Evolutionary conservation across 352 stramenopile species (phyloP), one percentile per base, ranked within the genome.

Genomic region (Pythium grandisporangium): DNA sequence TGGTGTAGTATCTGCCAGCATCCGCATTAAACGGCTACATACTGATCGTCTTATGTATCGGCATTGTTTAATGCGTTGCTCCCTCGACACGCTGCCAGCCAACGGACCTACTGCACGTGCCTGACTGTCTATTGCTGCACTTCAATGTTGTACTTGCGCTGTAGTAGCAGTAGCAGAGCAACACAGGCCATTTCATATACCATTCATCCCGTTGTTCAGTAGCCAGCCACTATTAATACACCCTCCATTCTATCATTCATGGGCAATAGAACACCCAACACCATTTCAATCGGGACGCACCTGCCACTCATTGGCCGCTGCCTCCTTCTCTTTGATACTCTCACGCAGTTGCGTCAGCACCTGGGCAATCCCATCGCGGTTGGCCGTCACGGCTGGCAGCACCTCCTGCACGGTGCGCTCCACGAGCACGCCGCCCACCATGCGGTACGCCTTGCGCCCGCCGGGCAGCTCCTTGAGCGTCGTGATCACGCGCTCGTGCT

Each of bases 341-440:
- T 84, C 77, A 27, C 68, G 84, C 12, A 93, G 66, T 51, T 91
- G 77, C 13, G 50, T 45, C 22, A 91, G 58, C 35, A 91, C 70
- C 47, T 91, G 76, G 32, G 70, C 53, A 36, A 93, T 87, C 14
- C 77, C 75, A 33, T 93, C 72, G 53, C 74, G 75, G 56, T 91
- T 93, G 34, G 73, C 53, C 17, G 45, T 66, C 22, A 98, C 92
- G 6, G 87, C 94, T 6, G 94, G 93, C 27, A 98, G 74, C 33
- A 98, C 93, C 57, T 98, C 93, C 54, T 84, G 55, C 19, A 98
- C 94, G 25, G 93, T 98, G 35, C 93, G 91, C 70, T 99, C 93
- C 37, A 99, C 93, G 29, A 99, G 65, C 25, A 98, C 93, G 26
- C 95, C 93, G 39, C 94, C 95, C 11, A 98, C 89, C 67, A 98